Percentiles rank a stretch among this genome's conserved stretches.
Evolutionary conservation across 306 rosid species (phyloP).

Genomic region (Abrus pulchellus): DNA sequence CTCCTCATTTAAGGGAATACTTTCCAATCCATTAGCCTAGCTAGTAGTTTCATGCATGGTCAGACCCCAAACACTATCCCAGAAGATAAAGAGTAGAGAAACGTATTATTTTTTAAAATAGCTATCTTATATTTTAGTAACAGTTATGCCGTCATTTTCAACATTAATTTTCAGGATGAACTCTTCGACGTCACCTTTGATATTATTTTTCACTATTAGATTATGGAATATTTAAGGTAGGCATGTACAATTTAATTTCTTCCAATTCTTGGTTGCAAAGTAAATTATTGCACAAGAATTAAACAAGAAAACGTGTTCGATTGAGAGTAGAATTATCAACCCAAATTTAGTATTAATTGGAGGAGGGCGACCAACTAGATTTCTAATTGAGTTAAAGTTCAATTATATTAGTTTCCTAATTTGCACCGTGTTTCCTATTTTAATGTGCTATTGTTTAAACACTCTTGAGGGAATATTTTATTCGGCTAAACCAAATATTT

Average conservation of each 20-base stretch:
- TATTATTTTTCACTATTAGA: not conserved
- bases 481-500: conserved; percentile 2
- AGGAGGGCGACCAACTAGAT: not conserved
- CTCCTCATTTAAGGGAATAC: conserved; percentile 38
- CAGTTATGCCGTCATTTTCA: not conserved
- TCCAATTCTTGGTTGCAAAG: not conserved
- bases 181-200: not conserved
- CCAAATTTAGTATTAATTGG: not conserved
- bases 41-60: not conserved
- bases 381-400: not conserved
- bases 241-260: not conserved
- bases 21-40: not conserved
- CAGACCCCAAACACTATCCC: not conserved
- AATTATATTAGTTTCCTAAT: not conserved
- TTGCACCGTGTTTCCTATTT: not conserved
- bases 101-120: not conserved
- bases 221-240: not conserved
- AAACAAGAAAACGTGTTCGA: not conserved
- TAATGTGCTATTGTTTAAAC: not conserved
- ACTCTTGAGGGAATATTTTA: not conserved
- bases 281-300: not conserved
- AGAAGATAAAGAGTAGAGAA: not conserved
- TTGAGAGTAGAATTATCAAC: not conserved
- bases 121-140: not conserved
- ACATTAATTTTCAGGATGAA: not conserved